These are phyloP conservation scores for Nigrospora sphaerica DNA, from an alignment of 2,329 filamentous ascomycete species.

Conservation along the genomic window DNA sequence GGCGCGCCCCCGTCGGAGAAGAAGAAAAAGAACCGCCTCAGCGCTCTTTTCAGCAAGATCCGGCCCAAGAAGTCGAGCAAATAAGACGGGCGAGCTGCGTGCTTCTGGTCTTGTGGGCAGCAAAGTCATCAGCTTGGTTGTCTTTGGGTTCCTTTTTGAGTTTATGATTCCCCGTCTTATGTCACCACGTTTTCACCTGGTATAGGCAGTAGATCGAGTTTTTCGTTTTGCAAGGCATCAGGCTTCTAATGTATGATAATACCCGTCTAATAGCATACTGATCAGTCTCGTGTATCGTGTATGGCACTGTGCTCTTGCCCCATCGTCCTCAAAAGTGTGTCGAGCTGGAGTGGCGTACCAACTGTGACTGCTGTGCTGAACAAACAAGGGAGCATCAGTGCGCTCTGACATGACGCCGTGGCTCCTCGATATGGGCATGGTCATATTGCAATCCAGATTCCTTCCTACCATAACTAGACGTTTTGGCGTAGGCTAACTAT, in stretches of 20 bases:
- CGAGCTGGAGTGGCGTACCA: too few relatives aligned
- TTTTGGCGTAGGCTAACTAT: too few relatives aligned
- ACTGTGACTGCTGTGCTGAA: background rate
- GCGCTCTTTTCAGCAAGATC: constrained; percentile 28
- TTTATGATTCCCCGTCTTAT: constrained; percentile 8
- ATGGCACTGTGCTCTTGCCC: too few relatives aligned
- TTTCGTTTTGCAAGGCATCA: background rate
- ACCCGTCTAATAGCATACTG: background rate
- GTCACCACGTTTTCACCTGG: background rate
- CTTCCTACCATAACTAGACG: too few relatives aligned
- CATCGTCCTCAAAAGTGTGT: too few relatives aligned
- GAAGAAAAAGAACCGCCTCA: constrained; percentile 37
- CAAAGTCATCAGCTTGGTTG: background rate
- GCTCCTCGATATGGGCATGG: too few relatives aligned
- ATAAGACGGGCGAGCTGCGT: background rate
- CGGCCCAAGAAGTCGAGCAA: constrained; percentile 7
- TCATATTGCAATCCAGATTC: too few relatives aligned
- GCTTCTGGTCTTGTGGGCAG: background rate
- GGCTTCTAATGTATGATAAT: background rate
- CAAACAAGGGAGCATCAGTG: background rate
- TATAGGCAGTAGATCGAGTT: background rate
- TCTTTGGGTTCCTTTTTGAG: background rate
- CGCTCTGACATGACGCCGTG: background rate
- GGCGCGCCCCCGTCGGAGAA: constrained; percentile 25
- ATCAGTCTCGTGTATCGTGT: background rate